Evolutionary conservation across 768 basidiomycete species (phyloP), one percentile per base, ranked within the genome.

Genomic region (Infundibulicybe gibba): DNA sequence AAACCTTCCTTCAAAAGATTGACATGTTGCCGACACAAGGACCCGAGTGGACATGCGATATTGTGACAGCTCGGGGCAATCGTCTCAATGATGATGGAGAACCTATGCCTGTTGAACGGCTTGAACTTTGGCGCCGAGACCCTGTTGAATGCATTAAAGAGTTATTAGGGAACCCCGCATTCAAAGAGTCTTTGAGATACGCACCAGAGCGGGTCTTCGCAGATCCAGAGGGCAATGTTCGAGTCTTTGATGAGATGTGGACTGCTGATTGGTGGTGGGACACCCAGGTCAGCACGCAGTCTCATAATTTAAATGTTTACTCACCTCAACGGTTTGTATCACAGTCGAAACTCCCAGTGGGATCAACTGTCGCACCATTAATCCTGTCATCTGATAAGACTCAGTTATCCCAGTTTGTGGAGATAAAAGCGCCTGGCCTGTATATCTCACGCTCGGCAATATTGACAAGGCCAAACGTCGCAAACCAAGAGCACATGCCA

Each of bases 381-480:
- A 68, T 70, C 3, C 35, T 38, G n/a, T 38, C 17, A 38, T 38
- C 35, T n/a, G 35, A 38, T 19, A 38, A 38, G 35, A 56, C 53
- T 11, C 49, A 45, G 6, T 32, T 72, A 2, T 61, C 62, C 0
- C 38, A 55, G 2, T 65, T 70, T 45, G 56, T 2, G 59, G 64
- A 1, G 60, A 69, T 48, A 62, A 69, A 49, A 33, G 41, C 31
- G 62, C 64, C 10, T 69, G 62, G 56, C 69, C 70, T 10, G 57
- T 72, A 1, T 72, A 72, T 44, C 45, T 70, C 0, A 63, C 66
- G 1, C 56, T 70, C 34, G 68, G 65, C 0, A 69, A 71, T 39
- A 58, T 71, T 5, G 19, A 40, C 0, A 68, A 68, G 43, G 47
- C 44, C 3, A 45, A 56, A 4, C 60, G 57, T 0, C 47, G 64